Evolutionary conservation across 257 asterid genomes (phyloP), one percentile per base, ranked within the genome.

Genomic region (Solanum sitiens): DNA sequence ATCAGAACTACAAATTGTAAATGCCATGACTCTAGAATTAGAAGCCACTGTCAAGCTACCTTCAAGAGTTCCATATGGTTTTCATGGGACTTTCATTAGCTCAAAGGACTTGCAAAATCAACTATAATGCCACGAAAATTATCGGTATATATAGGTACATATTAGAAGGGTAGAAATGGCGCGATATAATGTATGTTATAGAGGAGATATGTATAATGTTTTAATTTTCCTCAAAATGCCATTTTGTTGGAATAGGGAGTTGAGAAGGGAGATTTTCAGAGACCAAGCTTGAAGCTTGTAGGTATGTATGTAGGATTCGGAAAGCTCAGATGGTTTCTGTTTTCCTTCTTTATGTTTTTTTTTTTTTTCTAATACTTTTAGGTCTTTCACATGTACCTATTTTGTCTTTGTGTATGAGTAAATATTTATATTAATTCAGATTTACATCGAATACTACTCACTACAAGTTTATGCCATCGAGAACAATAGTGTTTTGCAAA

Each of bases 31-130:
- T 20, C 21, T 95, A 75, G 33, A 92, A 86, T n/a, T 86, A 50
- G 97, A 92, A 83, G 98, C 97, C 11, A 33, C 89, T 0, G 91
- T 95, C 2, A 86, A 86, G 70, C 93, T 95, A 14, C 98, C 98
- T 4, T 93, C 98, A 10, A 90, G 98, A 86, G 98, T 95, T 44
- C 98, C 98, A 3, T 95, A 95, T 61, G 98, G 98, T 3, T 95
- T 95, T 86, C 98, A 95, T 25, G 98, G 98, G 27, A 95, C 98
- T 27, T 95, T 94, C 40, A 88, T 95, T 5, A 90, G 90, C 90
- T 84, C 93, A 0, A 83, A 33, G 45, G 97, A 92, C 30, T 45
- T 95, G 77, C 89, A 88, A 65, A 89, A 89, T 80, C 98, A 95
- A 88, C 92, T 85, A 80, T 79, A 39, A 39, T 47, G 30, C 42